phyloP scores from a whole-genome alignment of 495 filamentous ascomycete species.

The Penicillium macrosclerotiorum region DNA sequence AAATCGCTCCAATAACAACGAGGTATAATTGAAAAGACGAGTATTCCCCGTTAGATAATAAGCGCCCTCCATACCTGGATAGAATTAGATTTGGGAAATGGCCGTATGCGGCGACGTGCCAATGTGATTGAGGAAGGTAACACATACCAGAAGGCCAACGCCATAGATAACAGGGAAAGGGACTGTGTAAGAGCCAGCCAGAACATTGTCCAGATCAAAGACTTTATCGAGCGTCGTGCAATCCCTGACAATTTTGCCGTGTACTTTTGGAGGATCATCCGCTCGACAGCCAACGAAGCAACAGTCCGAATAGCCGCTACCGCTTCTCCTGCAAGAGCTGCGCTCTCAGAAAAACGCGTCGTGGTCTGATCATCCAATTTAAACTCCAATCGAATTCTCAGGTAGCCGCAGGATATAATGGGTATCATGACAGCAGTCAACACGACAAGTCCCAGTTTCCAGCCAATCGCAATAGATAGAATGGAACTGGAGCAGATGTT shows the following conservation, averaged over 20 bases:
- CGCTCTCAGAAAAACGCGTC: conserved; percentile 48
- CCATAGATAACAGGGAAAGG: conserved; percentile 49
- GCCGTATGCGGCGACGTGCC: conserved; percentile 10
- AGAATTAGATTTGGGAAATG: no score
- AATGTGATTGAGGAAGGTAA: background rate
- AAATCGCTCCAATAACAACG: no score
- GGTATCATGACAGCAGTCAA: conserved; percentile 51
- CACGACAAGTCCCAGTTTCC: conserved; percentile 56
- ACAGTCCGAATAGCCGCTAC: conserved; percentile 56
- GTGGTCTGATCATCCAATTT: conserved; percentile 51
- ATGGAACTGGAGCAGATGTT: conserved; percentile 37
- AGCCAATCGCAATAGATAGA: conserved; percentile 38
- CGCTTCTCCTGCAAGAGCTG: conserved; percentile 53
- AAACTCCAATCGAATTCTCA: conserved; percentile 41
- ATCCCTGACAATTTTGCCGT: conserved; percentile 32
- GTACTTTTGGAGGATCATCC: conserved; percentile 45
- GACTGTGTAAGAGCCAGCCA: conserved; percentile 25
- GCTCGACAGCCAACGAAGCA: conserved; percentile 52
- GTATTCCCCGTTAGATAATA: no score
- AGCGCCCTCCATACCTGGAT: no score
- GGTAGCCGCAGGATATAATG: conserved; percentile 49
- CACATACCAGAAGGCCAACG: conserved; percentile 53
- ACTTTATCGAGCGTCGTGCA: background rate
- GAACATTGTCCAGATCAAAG: conserved; percentile 10
- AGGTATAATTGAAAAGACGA: no score